phyloP scores from a whole-genome alignment of 2,329 filamentous ascomycete species.

The Verticillium klebahnii region DNA sequence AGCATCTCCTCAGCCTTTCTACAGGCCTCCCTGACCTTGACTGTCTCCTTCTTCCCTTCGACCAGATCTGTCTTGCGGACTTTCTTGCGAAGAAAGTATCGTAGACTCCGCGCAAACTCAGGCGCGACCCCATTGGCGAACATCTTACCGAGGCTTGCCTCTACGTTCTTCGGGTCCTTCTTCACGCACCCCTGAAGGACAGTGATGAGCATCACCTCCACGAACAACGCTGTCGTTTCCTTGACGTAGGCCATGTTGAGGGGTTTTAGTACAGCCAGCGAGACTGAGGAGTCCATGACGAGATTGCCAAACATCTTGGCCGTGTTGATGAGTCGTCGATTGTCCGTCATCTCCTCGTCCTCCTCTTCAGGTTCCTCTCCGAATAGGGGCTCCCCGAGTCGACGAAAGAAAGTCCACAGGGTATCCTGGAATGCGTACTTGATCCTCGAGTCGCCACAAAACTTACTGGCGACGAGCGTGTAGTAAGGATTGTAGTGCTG shows the following conservation, averaged over 20 bases:
- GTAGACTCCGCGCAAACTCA: slow-evolving; percentile 67
- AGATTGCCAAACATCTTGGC: slow-evolving; percentile 51
- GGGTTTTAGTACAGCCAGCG: slow-evolving; percentile 53
- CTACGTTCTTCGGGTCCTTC: slow-evolving; percentile 23
- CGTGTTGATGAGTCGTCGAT: slow-evolving; percentile 45
- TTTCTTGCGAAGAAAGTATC: slow-evolving; percentile 75
- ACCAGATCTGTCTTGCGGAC: slow-evolving; percentile 61
- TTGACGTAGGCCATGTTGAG: slow-evolving; percentile 78
- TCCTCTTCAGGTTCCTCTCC: slow-evolving; percentile 58
- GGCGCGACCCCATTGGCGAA: slow-evolving; percentile 33
- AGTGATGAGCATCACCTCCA: slow-evolving; percentile 75
- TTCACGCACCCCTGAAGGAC: slow-evolving; percentile 60
- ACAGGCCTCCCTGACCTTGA: slow-evolving; percentile 42
- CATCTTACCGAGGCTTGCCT: slow-evolving; percentile 5
- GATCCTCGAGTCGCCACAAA: slow-evolving; percentile 71
- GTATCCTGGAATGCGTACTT: slow-evolving; percentile 83
- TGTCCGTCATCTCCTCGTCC: slow-evolving; percentile 41
- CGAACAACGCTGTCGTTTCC: slow-evolving; percentile 69
- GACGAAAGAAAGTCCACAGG: slow-evolving; percentile 80
- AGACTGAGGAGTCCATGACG: slow-evolving; percentile 39
- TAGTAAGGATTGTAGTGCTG: slow-evolving; percentile 90
- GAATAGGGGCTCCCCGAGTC: slow-evolving; percentile 76
- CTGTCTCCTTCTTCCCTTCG: slow-evolving; percentile 41
- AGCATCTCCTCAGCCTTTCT: slow-evolving; percentile 35
- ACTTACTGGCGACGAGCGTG: slow-evolving; percentile 71